A percentile compares a stretch with the other conserved stretches of the same genome.
Evolutionary conservation across 495 filamentous ascomycete species (phyloP).

Genomic region (Talaromyces liani): DNA sequence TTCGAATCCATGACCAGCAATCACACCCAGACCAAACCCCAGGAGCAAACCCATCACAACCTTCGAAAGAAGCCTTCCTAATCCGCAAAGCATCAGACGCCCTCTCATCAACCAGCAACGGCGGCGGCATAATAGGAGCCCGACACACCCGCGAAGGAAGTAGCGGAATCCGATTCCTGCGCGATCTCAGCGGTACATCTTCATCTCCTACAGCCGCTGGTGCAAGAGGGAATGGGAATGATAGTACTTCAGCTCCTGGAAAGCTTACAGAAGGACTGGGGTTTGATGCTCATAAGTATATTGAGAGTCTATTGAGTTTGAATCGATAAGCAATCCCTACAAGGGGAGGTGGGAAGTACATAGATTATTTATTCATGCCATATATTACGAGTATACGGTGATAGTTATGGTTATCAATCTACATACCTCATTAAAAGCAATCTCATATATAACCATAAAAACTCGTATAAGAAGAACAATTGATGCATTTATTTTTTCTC

Average conservation of each 20-base stretch:
- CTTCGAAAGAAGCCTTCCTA: constrained; percentile 65
- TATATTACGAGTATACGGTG: background rate
- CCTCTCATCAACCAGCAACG: constrained; percentile 13
- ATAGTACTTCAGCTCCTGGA: constrained; percentile 51
- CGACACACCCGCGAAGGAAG: constrained; percentile 27
- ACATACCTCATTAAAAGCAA: background rate
- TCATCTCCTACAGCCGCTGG: constrained; percentile 7
- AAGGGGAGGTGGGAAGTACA: background rate
- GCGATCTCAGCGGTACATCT: constrained; percentile 36
- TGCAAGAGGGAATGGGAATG: constrained; percentile 22
- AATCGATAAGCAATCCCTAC: constrained; percentile 40
- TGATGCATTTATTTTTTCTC: background rate
- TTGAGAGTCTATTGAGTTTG: constrained; percentile 73
- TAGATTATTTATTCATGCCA: background rate
- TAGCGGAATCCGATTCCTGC: constrained; percentile 40
- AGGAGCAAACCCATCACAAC: constrained; percentile 7
- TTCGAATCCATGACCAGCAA: constrained; percentile 48
- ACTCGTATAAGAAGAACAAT: background rate
- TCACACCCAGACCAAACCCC: constrained; percentile 12
- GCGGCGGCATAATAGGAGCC: background rate
- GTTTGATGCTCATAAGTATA: constrained; percentile 77
- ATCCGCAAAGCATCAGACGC: constrained; percentile 72
- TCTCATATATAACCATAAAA: background rate
- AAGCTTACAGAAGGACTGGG: constrained; percentile 80
- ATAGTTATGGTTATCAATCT: background rate